Percentiles rank a stretch among this genome's conserved stretches.
Evolutionary conservation across 208 protist species (phyloP).

Genomic region (Leishmania guyanensis): DNA sequence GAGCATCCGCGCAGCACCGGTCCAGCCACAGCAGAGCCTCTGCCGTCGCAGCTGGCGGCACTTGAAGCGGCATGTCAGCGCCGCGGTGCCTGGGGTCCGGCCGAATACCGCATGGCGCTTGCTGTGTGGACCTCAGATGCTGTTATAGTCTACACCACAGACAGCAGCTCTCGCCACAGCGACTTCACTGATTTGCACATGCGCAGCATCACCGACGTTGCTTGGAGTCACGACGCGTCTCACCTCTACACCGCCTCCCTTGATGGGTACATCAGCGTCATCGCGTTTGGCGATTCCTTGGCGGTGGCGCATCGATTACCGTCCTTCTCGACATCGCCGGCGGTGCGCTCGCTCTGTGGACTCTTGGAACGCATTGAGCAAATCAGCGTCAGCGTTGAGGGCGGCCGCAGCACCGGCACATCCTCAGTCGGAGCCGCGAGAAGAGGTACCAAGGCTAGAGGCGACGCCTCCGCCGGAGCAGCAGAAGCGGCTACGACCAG

Average conservation of each 20-base stretch:
- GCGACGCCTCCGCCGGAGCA: neutral
- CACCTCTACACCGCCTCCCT: constrained; percentile 78
- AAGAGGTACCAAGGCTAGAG: neutral
- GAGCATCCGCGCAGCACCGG: constrained; percentile 4
- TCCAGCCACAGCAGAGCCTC: constrained; percentile 3
- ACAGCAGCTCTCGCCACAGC: constrained; percentile 76
- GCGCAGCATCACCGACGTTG: constrained; percentile 88
- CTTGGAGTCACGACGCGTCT: constrained; percentile 61
- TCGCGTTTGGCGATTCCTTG: constrained; percentile 61
- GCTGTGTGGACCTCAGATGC: constrained; percentile 86
- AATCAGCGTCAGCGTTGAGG: constrained; percentile 33
- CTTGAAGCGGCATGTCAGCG: constrained; percentile 16
- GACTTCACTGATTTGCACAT: constrained; percentile 91
- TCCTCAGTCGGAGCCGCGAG: neutral
- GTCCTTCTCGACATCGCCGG: constrained; percentile 52
- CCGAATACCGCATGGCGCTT: constrained; percentile 83
- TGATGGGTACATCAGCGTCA: constrained; percentile 86
- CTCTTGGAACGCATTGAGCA: constrained; percentile 43
- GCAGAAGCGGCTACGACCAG: constrained; percentile 1
- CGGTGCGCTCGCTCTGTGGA: constrained; percentile 36
- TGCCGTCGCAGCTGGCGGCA: neutral
- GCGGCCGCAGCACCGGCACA: constrained; percentile 16
- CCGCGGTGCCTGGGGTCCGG: constrained; percentile 66
- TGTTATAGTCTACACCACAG: constrained; percentile 88
- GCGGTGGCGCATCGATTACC: constrained; percentile 61